phyloP scores from a whole-genome alignment of 495 filamentous ascomycete genomes.

The Bacidia gigantensis region DNA sequence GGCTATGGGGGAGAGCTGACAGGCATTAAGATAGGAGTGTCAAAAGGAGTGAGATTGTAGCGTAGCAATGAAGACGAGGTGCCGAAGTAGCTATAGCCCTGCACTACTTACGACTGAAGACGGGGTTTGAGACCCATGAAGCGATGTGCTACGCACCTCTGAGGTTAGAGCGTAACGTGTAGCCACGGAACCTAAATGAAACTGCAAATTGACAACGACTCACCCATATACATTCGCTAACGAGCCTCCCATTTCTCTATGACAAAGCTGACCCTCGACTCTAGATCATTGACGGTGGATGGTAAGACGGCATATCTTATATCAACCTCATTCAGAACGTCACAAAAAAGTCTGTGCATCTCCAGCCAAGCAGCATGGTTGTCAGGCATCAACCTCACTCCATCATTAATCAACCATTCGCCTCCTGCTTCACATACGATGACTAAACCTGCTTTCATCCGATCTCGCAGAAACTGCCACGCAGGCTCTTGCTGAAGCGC shows the following conservation, averaged over 20 bases:
- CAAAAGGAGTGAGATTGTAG: constrained; percentile 84
- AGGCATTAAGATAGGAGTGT: constrained; percentile 84
- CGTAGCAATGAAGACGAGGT: neutral
- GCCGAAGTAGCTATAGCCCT: neutral
- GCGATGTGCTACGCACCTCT: no score
- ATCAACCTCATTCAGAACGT: constrained; percentile 12
- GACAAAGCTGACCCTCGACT: constrained; percentile 8
- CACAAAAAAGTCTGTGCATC: constrained; percentile 22
- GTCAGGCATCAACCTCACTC: constrained; percentile 36
- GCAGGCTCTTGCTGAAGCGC: constrained; percentile 17
- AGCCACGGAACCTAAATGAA: no score
- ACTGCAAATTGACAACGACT: no score
- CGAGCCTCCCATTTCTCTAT: neutral
- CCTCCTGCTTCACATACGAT: constrained; percentile 32
- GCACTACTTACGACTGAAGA: no score
- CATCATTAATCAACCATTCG: constrained; percentile 34
- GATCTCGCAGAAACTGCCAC: constrained; percentile 25
- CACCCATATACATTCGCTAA: no score
- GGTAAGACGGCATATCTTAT: constrained; percentile 16
- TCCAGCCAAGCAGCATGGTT: constrained; percentile 26
- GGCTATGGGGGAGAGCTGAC: constrained; percentile 87
- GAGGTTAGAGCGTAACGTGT: no score
- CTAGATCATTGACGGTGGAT: neutral
- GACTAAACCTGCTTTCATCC: constrained; percentile 28
- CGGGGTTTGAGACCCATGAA: no score